These are phyloP conservation scores for Stylonectria norvegica DNA, from an alignment of 2,329 filamentous ascomycete species.

Conservation along the genomic window DNA sequence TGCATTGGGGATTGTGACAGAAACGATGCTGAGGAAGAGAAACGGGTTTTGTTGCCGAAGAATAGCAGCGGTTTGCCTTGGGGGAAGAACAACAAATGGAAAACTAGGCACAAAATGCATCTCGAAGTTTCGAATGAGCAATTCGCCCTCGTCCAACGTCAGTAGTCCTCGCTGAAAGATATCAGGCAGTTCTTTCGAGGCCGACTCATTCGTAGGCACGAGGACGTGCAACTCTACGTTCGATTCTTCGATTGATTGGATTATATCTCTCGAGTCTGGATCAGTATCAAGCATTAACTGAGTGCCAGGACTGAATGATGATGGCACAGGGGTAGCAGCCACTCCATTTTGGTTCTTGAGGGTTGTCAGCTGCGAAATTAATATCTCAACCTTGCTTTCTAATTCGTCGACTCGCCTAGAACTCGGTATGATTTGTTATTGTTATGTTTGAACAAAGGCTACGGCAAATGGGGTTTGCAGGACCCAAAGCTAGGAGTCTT, in stretches of 20 bases:
- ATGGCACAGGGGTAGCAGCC: not conserved
- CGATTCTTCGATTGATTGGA: not conserved
- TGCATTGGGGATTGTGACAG: slow-evolving; percentile 3
- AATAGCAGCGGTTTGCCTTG: slow-evolving; percentile 1
- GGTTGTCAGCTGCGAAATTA: slow-evolving; percentile 3
- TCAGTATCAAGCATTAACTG: not conserved
- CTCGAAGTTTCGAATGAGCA: slow-evolving; percentile 3
- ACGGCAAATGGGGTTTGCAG: not conserved
- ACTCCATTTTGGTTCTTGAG: not conserved
- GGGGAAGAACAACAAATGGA: slow-evolving; percentile 7
- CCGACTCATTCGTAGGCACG: slow-evolving; percentile 1
- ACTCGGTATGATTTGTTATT: not conserved
- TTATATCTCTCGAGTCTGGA: not conserved
- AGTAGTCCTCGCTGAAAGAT: slow-evolving; percentile 8
- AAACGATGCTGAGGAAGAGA: slow-evolving; percentile 9
- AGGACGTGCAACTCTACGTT: slow-evolving; percentile 3
- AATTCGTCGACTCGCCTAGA: slow-evolving; percentile 6
- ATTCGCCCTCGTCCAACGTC: slow-evolving; percentile 3
- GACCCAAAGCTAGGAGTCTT: not conserved
- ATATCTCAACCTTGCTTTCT: slow-evolving; percentile 3
- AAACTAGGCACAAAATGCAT: slow-evolving; percentile 5
- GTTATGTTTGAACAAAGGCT: not conserved
- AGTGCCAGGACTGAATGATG: not conserved
- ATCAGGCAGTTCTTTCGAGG: slow-evolving; percentile 6
- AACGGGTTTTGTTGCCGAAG: slow-evolving; percentile 6